A percentile compares a stretch with the other conserved stretches of the same genome.
These are phyloP conservation scores for Botrytis hyacinthi DNA, from an alignment of 2,329 filamentous ascomycete genomes.

Conservation along the genomic window DNA sequence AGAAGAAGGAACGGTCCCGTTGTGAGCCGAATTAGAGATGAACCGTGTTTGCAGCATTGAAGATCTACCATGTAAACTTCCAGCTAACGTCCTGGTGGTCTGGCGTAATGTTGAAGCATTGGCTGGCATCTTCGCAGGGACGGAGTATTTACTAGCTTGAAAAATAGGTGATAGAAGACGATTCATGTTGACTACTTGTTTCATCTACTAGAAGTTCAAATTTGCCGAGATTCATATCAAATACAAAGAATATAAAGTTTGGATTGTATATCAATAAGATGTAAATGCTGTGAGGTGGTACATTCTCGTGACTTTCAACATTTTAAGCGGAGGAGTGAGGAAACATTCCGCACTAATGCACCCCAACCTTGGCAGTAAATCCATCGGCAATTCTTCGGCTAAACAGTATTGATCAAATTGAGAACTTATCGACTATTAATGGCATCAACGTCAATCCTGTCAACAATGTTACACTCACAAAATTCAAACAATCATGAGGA, in stretches of 20 bases:
- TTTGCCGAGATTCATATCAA: neutral
- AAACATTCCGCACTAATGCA: constrained; percentile 3
- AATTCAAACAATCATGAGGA: neutral
- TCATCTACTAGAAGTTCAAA: neutral
- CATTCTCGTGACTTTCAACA: neutral
- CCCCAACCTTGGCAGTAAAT: neutral
- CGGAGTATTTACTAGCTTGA: neutral
- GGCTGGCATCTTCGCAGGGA: neutral
- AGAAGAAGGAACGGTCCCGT: neutral
- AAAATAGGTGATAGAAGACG: neutral
- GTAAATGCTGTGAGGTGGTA: neutral
- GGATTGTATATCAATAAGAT: neutral
- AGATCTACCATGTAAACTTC: neutral
- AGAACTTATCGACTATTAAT: neutral
- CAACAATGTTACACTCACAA: neutral
- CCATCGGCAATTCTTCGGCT: neutral
- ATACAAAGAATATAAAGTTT: neutral
- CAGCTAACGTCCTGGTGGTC: neutral
- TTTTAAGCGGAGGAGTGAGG: neutral
- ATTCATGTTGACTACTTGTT: neutral
- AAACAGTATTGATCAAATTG: neutral
- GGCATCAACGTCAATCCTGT: neutral
- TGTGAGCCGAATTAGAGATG: neutral
- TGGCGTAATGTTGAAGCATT: neutral
- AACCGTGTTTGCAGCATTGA: neutral